A percentile compares a stretch with the other conserved stretches of the same genome.
These are phyloP conservation scores for Piedraia hortae DNA, from an alignment of 2,329 filamentous ascomycete species.

Conservation along the genomic window DNA sequence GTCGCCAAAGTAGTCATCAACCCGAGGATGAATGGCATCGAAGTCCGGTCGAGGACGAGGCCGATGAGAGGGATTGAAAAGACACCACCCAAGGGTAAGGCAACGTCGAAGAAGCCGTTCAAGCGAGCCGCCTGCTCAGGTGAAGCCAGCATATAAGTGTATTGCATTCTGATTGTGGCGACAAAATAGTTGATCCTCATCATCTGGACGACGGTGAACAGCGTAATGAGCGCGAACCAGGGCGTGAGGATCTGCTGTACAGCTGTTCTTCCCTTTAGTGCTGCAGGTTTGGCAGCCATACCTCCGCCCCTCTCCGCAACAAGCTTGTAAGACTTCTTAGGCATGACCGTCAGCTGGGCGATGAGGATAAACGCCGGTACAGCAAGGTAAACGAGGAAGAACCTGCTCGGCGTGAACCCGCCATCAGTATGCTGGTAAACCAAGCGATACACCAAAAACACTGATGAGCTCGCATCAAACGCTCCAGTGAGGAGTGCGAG, in stretches of 20 bases:
- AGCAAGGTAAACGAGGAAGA: slow-evolving; percentile 20
- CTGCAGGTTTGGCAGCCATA: slow-evolving; percentile 28
- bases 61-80: slow-evolving; percentile 72
- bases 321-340: slow-evolving; percentile 20
- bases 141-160: slow-evolving; percentile 45
- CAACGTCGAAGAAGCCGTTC: slow-evolving; percentile 63
- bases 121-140: slow-evolving; percentile 33
- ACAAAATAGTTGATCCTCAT: slow-evolving; percentile 66
- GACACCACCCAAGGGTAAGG: slow-evolving; percentile 56
- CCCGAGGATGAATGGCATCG: slow-evolving; percentile 40
- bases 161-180: slow-evolving; percentile 57
- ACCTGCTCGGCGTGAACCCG: slow-evolving; percentile 18
- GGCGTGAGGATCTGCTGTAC: slow-evolving; percentile 45
- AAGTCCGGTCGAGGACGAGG: slow-evolving; percentile 45
- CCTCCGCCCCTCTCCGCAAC: slow-evolving; percentile 41
- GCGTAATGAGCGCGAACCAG: slow-evolving; percentile 62
- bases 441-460: slow-evolving; percentile 22
- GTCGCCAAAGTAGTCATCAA: slow-evolving; percentile 46
- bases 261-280: slow-evolving; percentile 46
- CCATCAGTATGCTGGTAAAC: slow-evolving; percentile 18
- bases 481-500: slow-evolving; percentile 22
- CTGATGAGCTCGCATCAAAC: slow-evolving; percentile 19
- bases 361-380: slow-evolving; percentile 19
- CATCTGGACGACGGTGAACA: slow-evolving; percentile 33
- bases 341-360: slow-evolving; percentile 20